Percentiles rank a stretch among this genome's conserved stretches.
These are phyloP conservation scores for Aphanomyces astaci DNA, from an alignment of 352 stramenopile genomes.

Conservation along the genomic window DNA sequence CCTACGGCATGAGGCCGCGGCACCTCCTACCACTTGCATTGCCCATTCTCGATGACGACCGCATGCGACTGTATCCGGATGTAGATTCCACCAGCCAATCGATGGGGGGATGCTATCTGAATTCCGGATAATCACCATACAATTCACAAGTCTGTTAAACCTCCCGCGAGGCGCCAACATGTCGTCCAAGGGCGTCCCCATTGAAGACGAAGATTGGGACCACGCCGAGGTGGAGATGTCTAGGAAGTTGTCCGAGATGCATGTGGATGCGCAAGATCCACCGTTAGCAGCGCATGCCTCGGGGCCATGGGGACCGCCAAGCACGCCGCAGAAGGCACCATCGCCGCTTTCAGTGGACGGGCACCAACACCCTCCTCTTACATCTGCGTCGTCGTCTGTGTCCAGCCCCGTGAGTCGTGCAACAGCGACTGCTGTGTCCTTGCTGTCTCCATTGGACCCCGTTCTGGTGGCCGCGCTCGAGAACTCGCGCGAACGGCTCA, in stretches of 20 bases:
- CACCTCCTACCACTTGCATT: background rate
- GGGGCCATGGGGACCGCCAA: background rate
- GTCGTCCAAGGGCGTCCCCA: background rate
- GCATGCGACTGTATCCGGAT: background rate
- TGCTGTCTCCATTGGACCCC: conserved; percentile 43
- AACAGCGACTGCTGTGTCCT: background rate
- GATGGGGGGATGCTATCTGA: background rate
- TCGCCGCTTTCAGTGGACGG: no score
- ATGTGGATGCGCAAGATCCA: background rate
- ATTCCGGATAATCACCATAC: background rate
- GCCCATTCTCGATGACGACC: background rate
- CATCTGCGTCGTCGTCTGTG: background rate
- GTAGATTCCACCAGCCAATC: background rate
- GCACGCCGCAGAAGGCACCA: no score
- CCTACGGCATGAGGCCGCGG: background rate
- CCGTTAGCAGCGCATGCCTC: background rate
- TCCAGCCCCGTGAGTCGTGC: conserved; percentile 15
- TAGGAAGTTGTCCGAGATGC: conserved; percentile 14
- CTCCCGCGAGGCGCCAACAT: background rate
- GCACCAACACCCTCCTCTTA: background rate
- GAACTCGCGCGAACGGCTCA: conserved; percentile 70
- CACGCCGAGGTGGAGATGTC: conserved; percentile 2
- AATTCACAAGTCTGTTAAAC: background rate
- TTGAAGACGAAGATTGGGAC: conserved; percentile 14
- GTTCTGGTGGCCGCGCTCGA: conserved; percentile 72